A percentile compares a stretch with the other conserved stretches of the same genome.
These are phyloP conservation scores for Boletus vermiculosoides DNA, from an alignment of 768 basidiomycete genomes.

Conservation along the genomic window DNA sequence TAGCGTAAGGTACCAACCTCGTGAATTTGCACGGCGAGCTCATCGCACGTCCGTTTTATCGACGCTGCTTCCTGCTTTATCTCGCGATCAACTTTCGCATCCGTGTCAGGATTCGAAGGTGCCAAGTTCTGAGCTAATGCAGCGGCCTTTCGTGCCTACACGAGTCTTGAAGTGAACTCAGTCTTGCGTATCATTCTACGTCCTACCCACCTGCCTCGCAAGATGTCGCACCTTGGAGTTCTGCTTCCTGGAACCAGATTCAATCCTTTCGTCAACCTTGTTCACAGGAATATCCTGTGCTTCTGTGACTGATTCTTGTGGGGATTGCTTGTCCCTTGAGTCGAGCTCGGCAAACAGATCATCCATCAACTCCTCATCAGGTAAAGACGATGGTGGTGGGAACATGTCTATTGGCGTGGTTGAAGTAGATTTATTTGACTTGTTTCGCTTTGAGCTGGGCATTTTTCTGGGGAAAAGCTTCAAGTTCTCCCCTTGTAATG, in stretches of 20 bases:
- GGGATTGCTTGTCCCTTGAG: constrained; percentile 50
- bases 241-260: constrained; percentile 40
- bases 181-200: neutral
- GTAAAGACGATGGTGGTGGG: constrained; percentile 30
- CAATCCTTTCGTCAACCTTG: constrained; percentile 15
- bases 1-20: constrained; percentile 46
- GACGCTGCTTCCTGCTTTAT: constrained; percentile 64
- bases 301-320: constrained; percentile 48
- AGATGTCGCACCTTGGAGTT: constrained; percentile 63
- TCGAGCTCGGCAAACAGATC: constrained; percentile 79
- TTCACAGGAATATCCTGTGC: constrained; percentile 39
- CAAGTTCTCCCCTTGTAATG: neutral
- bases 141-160: constrained; percentile 71
- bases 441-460: constrained; percentile 50
- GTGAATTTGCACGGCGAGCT: constrained; percentile 60
- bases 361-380: constrained; percentile 62
- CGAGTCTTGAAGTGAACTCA: constrained; percentile 1
- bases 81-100: constrained; percentile 60
- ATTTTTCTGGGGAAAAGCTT: neutral
- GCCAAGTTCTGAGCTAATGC: constrained; percentile 53
- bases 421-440: constrained; percentile 47
- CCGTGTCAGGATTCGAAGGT: constrained; percentile 54
- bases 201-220: constrained; percentile 63
- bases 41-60: constrained; percentile 63
- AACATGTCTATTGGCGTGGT: constrained; percentile 18